phyloP scores from a whole-genome alignment of 2,329 filamentous ascomycete species.

The Sclerotiophoma versabilis region DNA sequence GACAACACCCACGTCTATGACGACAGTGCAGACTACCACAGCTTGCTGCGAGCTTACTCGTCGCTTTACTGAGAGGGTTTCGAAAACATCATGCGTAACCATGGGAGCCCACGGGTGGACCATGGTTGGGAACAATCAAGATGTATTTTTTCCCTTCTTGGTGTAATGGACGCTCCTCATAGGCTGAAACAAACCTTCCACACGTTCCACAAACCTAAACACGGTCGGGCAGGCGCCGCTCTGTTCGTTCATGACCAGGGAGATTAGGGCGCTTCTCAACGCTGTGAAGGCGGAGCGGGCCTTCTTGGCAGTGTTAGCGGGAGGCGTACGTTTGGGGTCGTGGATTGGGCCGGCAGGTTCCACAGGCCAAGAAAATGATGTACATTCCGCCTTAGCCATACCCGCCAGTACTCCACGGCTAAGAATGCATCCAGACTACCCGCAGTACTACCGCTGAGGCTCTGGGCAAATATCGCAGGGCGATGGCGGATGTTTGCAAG shows the following conservation, averaged over 20 bases:
- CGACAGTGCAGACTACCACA: neutral
- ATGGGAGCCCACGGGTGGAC: constrained; percentile 20
- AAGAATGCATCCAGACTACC: constrained; percentile 22
- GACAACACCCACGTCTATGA: constrained; percentile 14
- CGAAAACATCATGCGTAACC: constrained; percentile 22
- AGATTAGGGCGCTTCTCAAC: constrained; percentile 23
- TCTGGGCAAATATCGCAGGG: constrained; percentile 27
- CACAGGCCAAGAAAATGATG: constrained; percentile 32
- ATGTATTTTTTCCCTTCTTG: constrained; percentile 11
- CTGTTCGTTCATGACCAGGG: constrained; percentile 18
- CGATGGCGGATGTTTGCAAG: constrained; percentile 5
- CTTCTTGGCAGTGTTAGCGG: constrained; percentile 32
- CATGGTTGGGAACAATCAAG: constrained; percentile 22
- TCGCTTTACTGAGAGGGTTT: constrained; percentile 1
- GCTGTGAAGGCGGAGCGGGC: constrained; percentile 34
- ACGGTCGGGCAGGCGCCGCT: constrained; percentile 12
- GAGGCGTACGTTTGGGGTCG: constrained; percentile 16
- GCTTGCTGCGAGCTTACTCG: neutral
- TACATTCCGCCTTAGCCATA: constrained; percentile 33
- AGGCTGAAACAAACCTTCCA: constrained; percentile 14
- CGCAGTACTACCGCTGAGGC: constrained; percentile 32
- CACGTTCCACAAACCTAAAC: constrained; percentile 24
- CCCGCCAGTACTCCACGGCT: constrained; percentile 20
- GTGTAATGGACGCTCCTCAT: constrained; percentile 16
- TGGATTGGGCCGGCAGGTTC: constrained; percentile 30